Evolutionary conservation across 2,329 filamentous ascomycete species (phyloP), one percentile per base, ranked within the genome.

Genomic region (Coniochaeta pulveracea): DNA sequence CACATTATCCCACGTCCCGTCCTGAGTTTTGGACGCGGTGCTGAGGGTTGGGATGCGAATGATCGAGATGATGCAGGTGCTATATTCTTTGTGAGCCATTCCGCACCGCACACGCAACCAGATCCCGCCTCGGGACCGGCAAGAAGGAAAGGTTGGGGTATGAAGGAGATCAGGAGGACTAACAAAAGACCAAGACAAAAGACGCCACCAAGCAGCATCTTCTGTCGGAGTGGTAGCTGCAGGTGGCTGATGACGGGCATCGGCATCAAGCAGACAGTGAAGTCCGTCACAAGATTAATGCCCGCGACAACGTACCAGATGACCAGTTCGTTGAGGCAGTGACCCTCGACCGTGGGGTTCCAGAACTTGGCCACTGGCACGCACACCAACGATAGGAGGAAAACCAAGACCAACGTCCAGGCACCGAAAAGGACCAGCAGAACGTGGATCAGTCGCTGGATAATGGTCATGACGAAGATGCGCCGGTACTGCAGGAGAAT

Each of bases 171-270:
- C n/a, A n/a, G n/a, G n/a, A n/a, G n/a, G n/a, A n/a, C n/a, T n/a
- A n/a, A n/a, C n/a, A n/a, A n/a, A n/a, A n/a, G n/a, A n/a, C n/a
- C n/a, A n/a, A n/a, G n/a, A n/a, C n/a, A n/a, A n/a, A n/a, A n/a
- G 12, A 47, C 38, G 25, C 37, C 25, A 3, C 36, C 26, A 12
- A 46, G 30, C 32, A 49, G 27, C 5, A 37, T 19, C 27, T 37
- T 43, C 24, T 44, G 43, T 4, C 37, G 37, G 8, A 5, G 26
- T 3, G 42, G 53, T 8, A 58, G 41, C 18, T 56, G 49, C 21
- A 60, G 38, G 19, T 48, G 51, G 39, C 49, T 50, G 38, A 58
- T 50, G n/a, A 51, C 46, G 1, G 56, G 56, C 10, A 60, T 54
- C 4, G 57, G 56, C 25, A 57, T 49, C 11, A 55, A 40, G 34